phyloP scores from a whole-genome alignment of 306 rosid genomes.

The Gastrolobium bilobum region DNA sequence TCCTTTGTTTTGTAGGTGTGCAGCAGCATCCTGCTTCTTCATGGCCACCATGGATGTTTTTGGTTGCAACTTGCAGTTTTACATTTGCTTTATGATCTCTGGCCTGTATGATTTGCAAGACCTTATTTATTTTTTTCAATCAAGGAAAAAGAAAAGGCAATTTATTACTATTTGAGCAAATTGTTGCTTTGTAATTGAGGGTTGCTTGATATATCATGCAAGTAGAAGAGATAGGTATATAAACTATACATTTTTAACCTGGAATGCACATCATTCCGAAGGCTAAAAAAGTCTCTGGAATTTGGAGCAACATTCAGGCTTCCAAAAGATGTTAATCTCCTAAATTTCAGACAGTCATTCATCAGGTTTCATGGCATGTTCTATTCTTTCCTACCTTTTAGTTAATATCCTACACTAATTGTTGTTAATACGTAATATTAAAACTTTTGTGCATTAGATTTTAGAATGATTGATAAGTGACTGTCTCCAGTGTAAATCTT shows the following conservation, averaged over 20 bases:
- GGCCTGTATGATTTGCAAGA: slow-evolving; percentile 41
- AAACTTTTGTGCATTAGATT: too few species aligned
- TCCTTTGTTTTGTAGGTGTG: slow-evolving; percentile 53
- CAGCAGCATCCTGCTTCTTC: slow-evolving; percentile 37
- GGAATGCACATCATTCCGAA: background rate
- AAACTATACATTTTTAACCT: slow-evolving; percentile 19
- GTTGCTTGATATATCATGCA: slow-evolving; percentile 1
- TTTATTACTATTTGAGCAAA: slow-evolving; percentile 21
- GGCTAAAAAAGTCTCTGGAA: slow-evolving; percentile 1
- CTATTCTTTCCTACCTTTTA: background rate
- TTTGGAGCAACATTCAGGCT: background rate
- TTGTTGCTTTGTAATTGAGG: slow-evolving; percentile 38
- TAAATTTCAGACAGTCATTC: background rate
- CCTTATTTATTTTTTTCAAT: slow-evolving; percentile 1
- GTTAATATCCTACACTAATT: background rate
- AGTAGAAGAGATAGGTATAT: slow-evolving; percentile 22
- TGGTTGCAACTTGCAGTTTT: slow-evolving; percentile 14
- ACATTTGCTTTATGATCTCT: slow-evolving; percentile 44
- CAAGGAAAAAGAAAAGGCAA: slow-evolving; percentile 28
- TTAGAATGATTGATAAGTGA: too few species aligned
- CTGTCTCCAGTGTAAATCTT: too few species aligned
- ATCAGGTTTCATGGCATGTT: slow-evolving; percentile 21
- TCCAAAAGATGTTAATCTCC: slow-evolving; percentile 16
- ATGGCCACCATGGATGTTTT: slow-evolving; percentile 41
- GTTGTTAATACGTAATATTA: too few species aligned